Evolutionary conservation across 148 eudicot genomes (phyloP).

Genomic region (Bassia scoparia): DNA sequence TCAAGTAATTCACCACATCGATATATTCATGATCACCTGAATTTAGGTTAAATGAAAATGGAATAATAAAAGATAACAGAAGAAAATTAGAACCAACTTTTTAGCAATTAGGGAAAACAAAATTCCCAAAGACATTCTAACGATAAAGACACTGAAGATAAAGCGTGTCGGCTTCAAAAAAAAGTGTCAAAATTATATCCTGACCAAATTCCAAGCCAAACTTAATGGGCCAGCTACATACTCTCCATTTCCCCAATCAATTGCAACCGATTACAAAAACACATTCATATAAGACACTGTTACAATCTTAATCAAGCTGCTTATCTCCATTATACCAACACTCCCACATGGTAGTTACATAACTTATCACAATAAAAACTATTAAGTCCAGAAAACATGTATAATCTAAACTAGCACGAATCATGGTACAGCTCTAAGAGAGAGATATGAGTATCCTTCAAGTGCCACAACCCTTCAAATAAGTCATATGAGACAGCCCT

Average conservation of each 20-base stretch:
- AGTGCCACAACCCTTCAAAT: too few relatives aligned
- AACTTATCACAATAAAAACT: neutral
- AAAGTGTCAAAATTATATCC: too few relatives aligned
- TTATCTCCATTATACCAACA: constrained; percentile 4
- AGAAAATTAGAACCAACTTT: too few relatives aligned
- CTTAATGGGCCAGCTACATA: too few relatives aligned
- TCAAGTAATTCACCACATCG: constrained; percentile 52
- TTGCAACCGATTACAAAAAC: neutral
- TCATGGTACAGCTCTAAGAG: neutral
- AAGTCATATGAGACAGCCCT: too few relatives aligned
- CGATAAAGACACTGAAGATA: too few relatives aligned
- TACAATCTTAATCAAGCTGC: neutral
- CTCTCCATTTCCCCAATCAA: too few relatives aligned
- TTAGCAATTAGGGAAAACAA: neutral
- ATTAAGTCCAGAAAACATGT: neutral
- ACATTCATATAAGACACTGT: neutral
- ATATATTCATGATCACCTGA: constrained; percentile 89
- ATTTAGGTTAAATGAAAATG: constrained; percentile 3
- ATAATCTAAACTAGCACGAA: neutral
- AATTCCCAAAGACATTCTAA: neutral
- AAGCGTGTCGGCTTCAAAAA: too few relatives aligned
- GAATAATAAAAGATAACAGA: too few relatives aligned
- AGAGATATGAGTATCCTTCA: too few relatives aligned
- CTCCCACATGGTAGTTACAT: neutral
- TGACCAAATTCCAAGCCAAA: too few relatives aligned